Percentiles rank a stretch among this genome's conserved stretches.
These are phyloP conservation scores for Boletus calvinii DNA, from an alignment of 1,284 basidiomycete genomes.

Conservation along the genomic window DNA sequence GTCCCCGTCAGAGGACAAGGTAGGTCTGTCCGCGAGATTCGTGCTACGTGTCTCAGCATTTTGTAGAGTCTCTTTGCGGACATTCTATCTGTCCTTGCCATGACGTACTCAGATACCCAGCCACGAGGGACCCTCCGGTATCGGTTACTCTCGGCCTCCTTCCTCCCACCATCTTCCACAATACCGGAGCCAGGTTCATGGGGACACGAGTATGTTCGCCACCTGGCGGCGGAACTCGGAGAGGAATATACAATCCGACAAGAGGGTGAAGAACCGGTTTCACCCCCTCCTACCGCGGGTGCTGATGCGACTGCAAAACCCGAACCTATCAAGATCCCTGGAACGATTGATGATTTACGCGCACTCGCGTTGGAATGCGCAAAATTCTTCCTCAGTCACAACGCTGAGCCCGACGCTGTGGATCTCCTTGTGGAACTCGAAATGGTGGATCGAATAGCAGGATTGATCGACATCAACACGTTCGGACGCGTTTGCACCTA, in stretches of 20 bases:
- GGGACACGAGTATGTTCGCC: slow-evolving; percentile 99
- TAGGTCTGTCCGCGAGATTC: slow-evolving; percentile 30
- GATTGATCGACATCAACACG: slow-evolving; percentile 85
- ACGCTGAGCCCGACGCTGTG: slow-evolving; percentile 98
- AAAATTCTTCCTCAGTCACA: slow-evolving; percentile 89
- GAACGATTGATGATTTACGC: slow-evolving; percentile 72
- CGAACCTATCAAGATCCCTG: slow-evolving; percentile 37
- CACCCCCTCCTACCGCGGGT: slow-evolving; percentile 33
- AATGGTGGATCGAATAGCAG: slow-evolving; percentile 77
- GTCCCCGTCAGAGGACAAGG: slow-evolving; percentile 79
- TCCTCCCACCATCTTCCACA: slow-evolving; percentile 60
- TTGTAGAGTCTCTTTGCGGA: slow-evolving; percentile 91
- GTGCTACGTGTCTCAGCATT: slow-evolving; percentile 8
- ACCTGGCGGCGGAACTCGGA: slow-evolving; percentile 94
- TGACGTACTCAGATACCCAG: slow-evolving; percentile 99
- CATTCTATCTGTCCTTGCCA: slow-evolving; percentile 98
- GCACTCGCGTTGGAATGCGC: slow-evolving; percentile 85
- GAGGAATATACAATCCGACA: slow-evolving; percentile 81
- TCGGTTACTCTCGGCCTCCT: slow-evolving; percentile 79
- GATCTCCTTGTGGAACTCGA: slow-evolving; percentile 95
- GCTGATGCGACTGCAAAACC: slow-evolving; percentile 30
- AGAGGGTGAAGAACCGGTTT: slow-evolving; percentile 43
- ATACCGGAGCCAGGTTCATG: slow-evolving; percentile 90
- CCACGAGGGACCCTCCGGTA: slow-evolving; percentile 93
- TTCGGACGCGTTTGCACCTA: slow-evolving; percentile 95